Evolutionary conservation across 2,329 filamentous ascomycete genomes (phyloP).

Genomic region (Cladophialophora bantiana): DNA sequence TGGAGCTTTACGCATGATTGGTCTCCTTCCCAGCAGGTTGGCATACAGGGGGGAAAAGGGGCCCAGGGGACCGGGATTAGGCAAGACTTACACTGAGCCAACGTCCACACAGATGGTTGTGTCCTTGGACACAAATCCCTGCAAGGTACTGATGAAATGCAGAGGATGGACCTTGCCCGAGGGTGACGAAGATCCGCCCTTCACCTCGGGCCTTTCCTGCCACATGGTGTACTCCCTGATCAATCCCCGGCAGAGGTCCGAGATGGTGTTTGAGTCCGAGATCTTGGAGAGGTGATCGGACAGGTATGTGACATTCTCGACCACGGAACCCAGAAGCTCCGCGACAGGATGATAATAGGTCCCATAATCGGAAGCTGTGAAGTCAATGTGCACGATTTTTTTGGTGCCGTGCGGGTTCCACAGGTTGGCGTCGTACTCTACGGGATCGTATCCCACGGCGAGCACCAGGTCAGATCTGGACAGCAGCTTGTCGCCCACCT

Average conservation of each 20-base stretch:
- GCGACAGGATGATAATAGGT: slow-evolving; percentile 51
- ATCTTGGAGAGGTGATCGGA: slow-evolving; percentile 45
- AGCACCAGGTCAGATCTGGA: slow-evolving; percentile 54
- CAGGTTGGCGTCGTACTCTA: slow-evolving; percentile 55
- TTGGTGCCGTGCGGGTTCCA: slow-evolving; percentile 54
- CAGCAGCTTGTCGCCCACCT: slow-evolving; percentile 56
- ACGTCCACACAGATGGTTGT: slow-evolving; percentile 57
- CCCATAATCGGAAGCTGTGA: slow-evolving; percentile 49
- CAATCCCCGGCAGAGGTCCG: slow-evolving; percentile 42
- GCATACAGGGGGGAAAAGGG: slow-evolving; percentile 27
- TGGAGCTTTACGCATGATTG: too few species aligned
- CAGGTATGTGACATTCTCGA: slow-evolving; percentile 51
- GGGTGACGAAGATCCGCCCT: slow-evolving; percentile 21
- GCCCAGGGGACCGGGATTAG: slow-evolving; percentile 48
- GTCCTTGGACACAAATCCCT: slow-evolving; percentile 49
- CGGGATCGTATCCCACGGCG: slow-evolving; percentile 57
- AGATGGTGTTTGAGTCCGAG: slow-evolving; percentile 45
- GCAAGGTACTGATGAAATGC: slow-evolving; percentile 55
- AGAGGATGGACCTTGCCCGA: slow-evolving; percentile 53
- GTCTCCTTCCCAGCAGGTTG: slow-evolving; percentile 18
- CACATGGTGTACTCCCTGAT: slow-evolving; percentile 49
- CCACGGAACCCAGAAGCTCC: slow-evolving; percentile 54
- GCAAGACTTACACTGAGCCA: slow-evolving; percentile 58
- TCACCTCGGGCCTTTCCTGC: slow-evolving; percentile 41
- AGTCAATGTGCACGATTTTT: slow-evolving; percentile 56